Evolutionary conservation across 495 filamentous ascomycete genomes (phyloP), one percentile per base, ranked within the genome.

Genomic region (Chaetomidium leptoderma): DNA sequence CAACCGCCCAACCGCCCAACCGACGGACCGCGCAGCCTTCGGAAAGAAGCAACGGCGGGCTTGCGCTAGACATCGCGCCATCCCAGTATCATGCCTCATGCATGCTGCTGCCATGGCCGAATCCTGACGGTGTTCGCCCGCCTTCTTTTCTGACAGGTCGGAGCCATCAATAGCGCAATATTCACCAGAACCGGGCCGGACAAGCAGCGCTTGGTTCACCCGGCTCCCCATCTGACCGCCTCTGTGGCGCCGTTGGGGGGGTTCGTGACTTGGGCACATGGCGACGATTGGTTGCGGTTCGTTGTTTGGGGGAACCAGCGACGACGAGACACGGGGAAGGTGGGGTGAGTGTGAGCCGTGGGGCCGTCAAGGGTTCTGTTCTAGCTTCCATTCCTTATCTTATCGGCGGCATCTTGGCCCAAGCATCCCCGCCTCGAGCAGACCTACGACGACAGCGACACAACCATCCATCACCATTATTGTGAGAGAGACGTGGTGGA

Each of bases 211-310:
- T 49, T 43, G 23, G 21, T n/a, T n/a, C n/a, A n/a, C n/a, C n/a
- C n/a, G n/a, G 37, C 19, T 23, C 36, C 35, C 48, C 59, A 63
- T 56, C 45, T 67, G 62, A 67, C 52, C 61, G 58, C 53, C 47
- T 45, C 57, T 45, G 57, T 67, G 65, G 59, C 62, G 60, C 57
- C 49, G 29, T 55, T 48, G 37, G 35, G 24, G 30, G 16, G 8
- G 39, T 60, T 55, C 58, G 57, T 62, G 65, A 67, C 57, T 53
- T 60, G 21, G 36, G 16, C 36, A 26, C 1, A 23, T 39, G 37
- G n/a, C 21, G 21, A 32, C 52, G 49, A 67, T 64, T 67, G 62
- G 65, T 35, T 58, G 35, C 24, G 29, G 53, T 51, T 50, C 30
- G 42, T 46, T 55, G 30, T 45, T 37, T 10, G 16, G 35, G 7